These are phyloP conservation scores for Ophiostoma piceae DNA, from an alignment of 2,329 filamentous ascomycete genomes.

Conservation along the genomic window DNA sequence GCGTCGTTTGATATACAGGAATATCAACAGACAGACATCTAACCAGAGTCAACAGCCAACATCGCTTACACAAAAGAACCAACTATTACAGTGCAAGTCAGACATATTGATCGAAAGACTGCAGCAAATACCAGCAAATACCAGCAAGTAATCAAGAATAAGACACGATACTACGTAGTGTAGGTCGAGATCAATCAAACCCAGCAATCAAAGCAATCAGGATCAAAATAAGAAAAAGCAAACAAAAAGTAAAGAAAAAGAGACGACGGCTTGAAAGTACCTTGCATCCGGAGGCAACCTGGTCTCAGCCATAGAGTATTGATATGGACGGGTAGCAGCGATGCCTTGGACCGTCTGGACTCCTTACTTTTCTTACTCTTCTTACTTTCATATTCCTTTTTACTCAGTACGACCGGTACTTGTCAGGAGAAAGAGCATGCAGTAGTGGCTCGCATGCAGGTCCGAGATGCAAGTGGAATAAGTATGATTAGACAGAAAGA, in stretches of 20 bases:
- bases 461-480: not conserved
- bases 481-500: not conserved
- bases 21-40: no score
- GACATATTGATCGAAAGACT: not conserved
- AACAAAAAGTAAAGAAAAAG: not conserved
- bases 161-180: not conserved
- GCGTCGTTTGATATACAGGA: no score
- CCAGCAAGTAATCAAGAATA: not conserved
- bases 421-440: constrained; percentile 20
- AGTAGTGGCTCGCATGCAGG: constrained; percentile 4
- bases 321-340: not conserved
- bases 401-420: not conserved
- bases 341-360: not conserved
- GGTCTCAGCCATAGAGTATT: not conserved
- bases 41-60: not conserved
- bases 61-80: not conserved
- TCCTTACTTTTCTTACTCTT: not conserved
- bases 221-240: not conserved
- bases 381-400: not conserved
- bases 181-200: not conserved
- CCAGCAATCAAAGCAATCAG: not conserved
- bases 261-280: not conserved
- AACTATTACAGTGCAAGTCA: not conserved
- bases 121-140: not conserved
- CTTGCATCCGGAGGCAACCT: constrained; percentile 11